Evolutionary conservation across 1,284 basidiomycete genomes (phyloP).

Genomic region (Ganoderma lucidum): DNA sequence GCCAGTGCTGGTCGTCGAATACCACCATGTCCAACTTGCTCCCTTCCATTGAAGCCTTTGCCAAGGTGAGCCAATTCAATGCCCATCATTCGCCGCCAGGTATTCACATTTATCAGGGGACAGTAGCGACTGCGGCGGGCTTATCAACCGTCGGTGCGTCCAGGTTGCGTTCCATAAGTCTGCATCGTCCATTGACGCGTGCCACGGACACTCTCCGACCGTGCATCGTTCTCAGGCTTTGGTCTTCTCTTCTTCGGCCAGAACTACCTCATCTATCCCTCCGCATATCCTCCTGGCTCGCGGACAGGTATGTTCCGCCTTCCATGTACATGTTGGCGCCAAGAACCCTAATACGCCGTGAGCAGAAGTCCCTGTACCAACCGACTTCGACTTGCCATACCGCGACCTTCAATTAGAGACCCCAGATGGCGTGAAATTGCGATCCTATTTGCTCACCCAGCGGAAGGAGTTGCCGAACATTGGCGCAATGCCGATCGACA

Average conservation of each 20-base stretch:
- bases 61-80: slow-evolving; percentile 57
- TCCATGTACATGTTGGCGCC: slow-evolving; percentile 2
- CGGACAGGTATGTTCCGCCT: slow-evolving; percentile 59
- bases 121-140: slow-evolving; percentile 71
- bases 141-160: slow-evolving; percentile 69
- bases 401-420: slow-evolving; percentile 76
- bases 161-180: slow-evolving; percentile 10
- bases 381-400: slow-evolving; percentile 75
- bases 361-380: slow-evolving; percentile 76
- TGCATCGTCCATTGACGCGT: slow-evolving; percentile 10
- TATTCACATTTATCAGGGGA: slow-evolving; percentile 55
- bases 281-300: slow-evolving; percentile 87
- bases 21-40: slow-evolving; percentile 44
- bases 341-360: slow-evolving; percentile 6
- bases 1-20: neutral
- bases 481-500: slow-evolving; percentile 23
- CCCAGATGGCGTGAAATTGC: slow-evolving; percentile 65
- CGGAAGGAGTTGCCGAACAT: slow-evolving; percentile 42
- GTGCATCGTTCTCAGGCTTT: slow-evolving; percentile 52
- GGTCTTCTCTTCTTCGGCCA: slow-evolving; percentile 88
- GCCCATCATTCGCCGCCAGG: neutral
- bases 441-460: slow-evolving; percentile 68
- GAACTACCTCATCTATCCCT: slow-evolving; percentile 89
- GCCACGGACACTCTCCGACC: slow-evolving; percentile 14
- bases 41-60: slow-evolving; percentile 67